Conservation (phyloP, 108 stramenopile genomes). For the Parietichytrium sp. region DNA sequence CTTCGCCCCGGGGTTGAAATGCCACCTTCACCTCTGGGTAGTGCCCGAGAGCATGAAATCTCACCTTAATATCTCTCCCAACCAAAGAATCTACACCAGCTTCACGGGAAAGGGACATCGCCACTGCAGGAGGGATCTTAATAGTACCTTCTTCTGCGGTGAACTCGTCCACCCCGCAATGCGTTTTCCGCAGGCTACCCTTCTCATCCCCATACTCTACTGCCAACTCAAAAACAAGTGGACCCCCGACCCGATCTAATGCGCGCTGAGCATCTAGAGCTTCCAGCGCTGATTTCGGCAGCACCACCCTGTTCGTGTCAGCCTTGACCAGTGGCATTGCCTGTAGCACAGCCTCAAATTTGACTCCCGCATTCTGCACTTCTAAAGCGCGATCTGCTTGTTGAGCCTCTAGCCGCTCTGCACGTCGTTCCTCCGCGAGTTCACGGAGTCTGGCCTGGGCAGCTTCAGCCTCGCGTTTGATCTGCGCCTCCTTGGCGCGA, state of each 20-base stretch:
- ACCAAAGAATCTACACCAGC: neutral
- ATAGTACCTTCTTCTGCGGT: neutral
- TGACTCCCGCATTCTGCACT: neutral
- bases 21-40: conserved; percentile 2
- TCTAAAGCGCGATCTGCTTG: neutral
- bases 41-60: neutral
- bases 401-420: neutral
- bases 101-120: neutral
- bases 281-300: neutral
- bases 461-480: neutral
- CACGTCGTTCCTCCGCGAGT: neutral
- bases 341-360: neutral
- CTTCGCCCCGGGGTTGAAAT: conserved; percentile 3
- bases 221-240: neutral
- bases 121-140: neutral
- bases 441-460: neutral
- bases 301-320: neutral
- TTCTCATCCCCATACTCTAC: neutral
- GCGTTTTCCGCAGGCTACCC: neutral
- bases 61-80: neutral
- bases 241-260: neutral
- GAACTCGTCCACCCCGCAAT: conserved; percentile 26
- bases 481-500: neutral
- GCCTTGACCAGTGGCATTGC: neutral
- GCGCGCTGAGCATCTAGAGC: conserved; percentile 29